Base-by-base conservation (phyloP, 352 stramenopile genomes). In the Detonula confervacea region DNA sequence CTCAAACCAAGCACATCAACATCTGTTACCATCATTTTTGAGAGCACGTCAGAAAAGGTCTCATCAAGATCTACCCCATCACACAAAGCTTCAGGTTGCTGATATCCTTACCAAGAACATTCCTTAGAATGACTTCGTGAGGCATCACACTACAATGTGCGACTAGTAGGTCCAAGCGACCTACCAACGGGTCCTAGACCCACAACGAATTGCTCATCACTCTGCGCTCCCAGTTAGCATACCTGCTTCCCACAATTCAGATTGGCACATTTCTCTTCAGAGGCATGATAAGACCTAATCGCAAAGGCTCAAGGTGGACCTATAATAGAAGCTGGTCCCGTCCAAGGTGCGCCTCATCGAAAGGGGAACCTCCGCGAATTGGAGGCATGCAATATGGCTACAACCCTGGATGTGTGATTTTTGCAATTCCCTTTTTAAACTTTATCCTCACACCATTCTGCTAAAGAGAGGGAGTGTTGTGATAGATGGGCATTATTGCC, bases 91-190 rank as follows among this genome's bases (percentile, higher is more conserved):
- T n/a, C 76, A 83, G 57, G 35, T 66, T 7, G 75, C 70, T 12
- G 80, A 87, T 42, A 44, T 73, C 16, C 29, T 87, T 0, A 85
- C 80, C 0, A 87, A 87, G 42, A 33, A 49, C 27, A 29, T 85
- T 35, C 33, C 33, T 16, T 22, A 73, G 44, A 59, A 65, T 16
- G 0, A 9, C 14, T 83, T 83, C 37, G 29, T 70, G 1, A 63
- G 18, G 24, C 44, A 66, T 30, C 35, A 60, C 27, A 61, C 14
- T 22, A 56, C 25, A 22, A 56, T 56, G 47, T 30, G 9, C 30
- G 47, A 22, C 30, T 14, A 56, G 47, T 56, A 52, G 42, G 20
- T 16, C 42, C 11, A 52, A 42, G 5, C 33, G 5, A n/a, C n/a
- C n/a, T n/a, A n/a, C n/a, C n/a, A n/a, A n/a, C n/a, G n/a, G n/a